Conservation (phyloP, 2,329 filamentous ascomycete genomes). For the Colletotrichum musae region DNA sequence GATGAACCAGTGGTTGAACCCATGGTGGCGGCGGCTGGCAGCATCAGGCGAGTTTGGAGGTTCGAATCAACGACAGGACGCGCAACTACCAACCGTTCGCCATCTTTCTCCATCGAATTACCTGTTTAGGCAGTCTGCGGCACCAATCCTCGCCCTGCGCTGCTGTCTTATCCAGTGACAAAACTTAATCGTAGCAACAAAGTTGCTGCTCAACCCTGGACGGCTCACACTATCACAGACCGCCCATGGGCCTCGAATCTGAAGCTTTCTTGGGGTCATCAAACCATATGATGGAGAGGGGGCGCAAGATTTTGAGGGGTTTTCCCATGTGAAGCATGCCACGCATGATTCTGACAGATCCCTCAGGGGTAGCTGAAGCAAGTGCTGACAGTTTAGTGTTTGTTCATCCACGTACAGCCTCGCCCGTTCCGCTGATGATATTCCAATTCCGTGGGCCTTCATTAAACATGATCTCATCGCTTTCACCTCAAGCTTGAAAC, state of each 20-base stretch:
- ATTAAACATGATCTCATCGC: not conserved
- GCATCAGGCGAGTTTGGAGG: slow-evolving; percentile 5
- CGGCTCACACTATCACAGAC: slow-evolving; percentile 22
- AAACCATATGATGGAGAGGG: not conserved
- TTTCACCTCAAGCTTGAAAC: not conserved
- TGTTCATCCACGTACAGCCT: not conserved
- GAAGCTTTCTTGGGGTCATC: not conserved
- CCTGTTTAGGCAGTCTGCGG: slow-evolving; percentile 18
- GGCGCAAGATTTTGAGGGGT: not conserved
- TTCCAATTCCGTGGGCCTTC: not conserved
- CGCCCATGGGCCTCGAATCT: not conserved
- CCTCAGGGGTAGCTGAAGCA: not conserved
- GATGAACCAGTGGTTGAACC: slow-evolving; percentile 15
- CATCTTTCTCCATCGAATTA: slow-evolving; percentile 20
- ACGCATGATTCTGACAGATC: not conserved
- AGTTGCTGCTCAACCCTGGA: slow-evolving; percentile 6
- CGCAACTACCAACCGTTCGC: slow-evolving; percentile 40
- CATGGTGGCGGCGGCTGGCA: slow-evolving; percentile 23
- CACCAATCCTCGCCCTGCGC: not conserved
- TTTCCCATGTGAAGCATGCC: slow-evolving; percentile 8
- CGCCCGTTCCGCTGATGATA: not conserved
- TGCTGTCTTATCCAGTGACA: slow-evolving; percentile 7
- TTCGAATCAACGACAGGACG: slow-evolving; percentile 24
- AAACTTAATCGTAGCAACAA: slow-evolving; percentile 11
- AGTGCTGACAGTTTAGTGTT: slow-evolving; percentile 6